Evolutionary conservation across 352 stramenopile genomes (phyloP).

Genomic region (Globisporangium okanoganense): DNA sequence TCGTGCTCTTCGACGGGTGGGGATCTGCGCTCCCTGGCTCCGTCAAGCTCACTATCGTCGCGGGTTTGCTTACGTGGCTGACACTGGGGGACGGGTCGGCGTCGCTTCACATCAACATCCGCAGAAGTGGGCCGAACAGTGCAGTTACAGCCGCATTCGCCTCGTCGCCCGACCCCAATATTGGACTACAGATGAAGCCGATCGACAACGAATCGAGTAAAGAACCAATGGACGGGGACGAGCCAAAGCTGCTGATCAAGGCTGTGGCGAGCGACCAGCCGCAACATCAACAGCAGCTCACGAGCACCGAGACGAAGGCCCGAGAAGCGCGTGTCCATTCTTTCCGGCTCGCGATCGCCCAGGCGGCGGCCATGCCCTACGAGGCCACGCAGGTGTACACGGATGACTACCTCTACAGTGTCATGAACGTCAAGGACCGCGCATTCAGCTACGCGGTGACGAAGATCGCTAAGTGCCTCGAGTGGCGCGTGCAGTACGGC

Average conservation of each 20-base stretch:
- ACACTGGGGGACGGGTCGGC: conserved; percentile 30
- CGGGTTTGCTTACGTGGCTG: conserved; percentile 35
- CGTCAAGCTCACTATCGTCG: conserved; percentile 32
- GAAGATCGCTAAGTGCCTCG: conserved; percentile 51
- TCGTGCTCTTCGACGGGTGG: conserved; percentile 33
- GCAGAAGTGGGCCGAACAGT: conserved; percentile 15
- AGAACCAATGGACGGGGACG: not conserved
- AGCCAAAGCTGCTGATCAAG: not conserved
- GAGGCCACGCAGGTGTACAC: conserved; percentile 44
- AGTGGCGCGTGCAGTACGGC: conserved; percentile 44
- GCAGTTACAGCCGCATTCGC: conserved; percentile 21
- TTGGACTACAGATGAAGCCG: not conserved
- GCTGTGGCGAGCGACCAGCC: not conserved
- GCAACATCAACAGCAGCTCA: not conserved
- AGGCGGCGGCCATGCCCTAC: conserved; percentile 29
- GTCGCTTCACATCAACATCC: conserved; percentile 40
- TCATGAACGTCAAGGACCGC: conserved; percentile 57
- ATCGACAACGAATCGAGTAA: not conserved
- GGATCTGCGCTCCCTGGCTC: conserved; percentile 24
- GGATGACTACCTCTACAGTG: conserved; percentile 57
- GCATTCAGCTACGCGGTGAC: conserved; percentile 55
- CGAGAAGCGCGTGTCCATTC: conserved; percentile 37
- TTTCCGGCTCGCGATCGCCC: conserved; percentile 47
- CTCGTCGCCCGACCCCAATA: not conserved
- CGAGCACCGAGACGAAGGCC: conserved; percentile 10